Percentiles rank a stretch among this genome's conserved stretches.
Evolutionary conservation across 78 protist genomes (phyloP).

Genomic region (Chrysochromulina parva): DNA sequence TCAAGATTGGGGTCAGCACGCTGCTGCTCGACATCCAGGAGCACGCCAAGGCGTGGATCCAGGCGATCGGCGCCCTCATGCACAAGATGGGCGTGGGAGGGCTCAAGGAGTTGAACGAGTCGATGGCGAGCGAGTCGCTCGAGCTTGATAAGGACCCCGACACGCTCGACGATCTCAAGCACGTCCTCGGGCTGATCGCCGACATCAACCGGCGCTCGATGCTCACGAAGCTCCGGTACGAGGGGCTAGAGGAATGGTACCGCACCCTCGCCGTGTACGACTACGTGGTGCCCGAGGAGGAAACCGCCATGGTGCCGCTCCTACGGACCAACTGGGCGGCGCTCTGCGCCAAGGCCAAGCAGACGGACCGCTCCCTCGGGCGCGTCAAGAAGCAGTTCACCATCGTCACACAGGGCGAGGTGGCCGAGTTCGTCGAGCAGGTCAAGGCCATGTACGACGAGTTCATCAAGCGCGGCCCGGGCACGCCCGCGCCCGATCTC

Average conservation of each 20-base stretch:
- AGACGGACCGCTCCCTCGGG: conserved; percentile 40
- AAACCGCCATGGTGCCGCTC: neutral
- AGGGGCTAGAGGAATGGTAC: conserved; percentile 57
- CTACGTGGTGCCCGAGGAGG: conserved; percentile 31
- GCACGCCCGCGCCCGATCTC: conserved; percentile 45
- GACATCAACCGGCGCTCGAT: conserved; percentile 30
- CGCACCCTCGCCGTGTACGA: conserved; percentile 59
- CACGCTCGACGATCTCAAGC: conserved; percentile 73
- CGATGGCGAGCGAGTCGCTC: neutral
- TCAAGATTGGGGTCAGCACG: conserved; percentile 37
- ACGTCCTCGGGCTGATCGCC: conserved; percentile 58
- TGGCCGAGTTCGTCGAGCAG: neutral
- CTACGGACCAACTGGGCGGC: conserved; percentile 32
- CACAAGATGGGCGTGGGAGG: neutral
- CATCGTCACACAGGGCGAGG: conserved; percentile 54
- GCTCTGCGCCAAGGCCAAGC: conserved; percentile 17
- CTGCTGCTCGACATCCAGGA: conserved; percentile 34
- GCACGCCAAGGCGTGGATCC: conserved; percentile 53
- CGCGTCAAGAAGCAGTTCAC: conserved; percentile 61
- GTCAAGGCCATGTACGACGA: neutral
- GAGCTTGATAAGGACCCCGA: conserved; percentile 54
- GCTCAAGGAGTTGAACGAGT: conserved; percentile 18
- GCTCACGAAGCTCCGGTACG: conserved; percentile 57
- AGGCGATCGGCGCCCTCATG: conserved; percentile 42
- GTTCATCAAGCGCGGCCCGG: conserved; percentile 47